Conservation (phyloP, 1,284 basidiomycete species). For the Rhodotorula sp. region DNA sequence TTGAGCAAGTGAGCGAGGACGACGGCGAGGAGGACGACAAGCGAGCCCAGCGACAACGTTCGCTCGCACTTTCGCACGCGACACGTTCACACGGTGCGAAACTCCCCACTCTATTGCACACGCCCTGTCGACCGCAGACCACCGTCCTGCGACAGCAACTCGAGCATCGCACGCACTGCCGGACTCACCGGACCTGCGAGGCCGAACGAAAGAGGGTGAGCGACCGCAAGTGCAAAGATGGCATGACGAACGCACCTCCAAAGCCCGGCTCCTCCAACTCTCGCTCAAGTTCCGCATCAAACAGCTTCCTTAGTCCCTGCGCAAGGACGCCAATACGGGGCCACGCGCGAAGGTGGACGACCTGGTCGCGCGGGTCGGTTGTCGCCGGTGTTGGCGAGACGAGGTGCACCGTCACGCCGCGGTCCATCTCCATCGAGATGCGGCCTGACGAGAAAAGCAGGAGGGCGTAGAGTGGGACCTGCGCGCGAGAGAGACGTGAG, state of each 20-base stretch:
- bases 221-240: background rate
- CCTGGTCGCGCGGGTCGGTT: constrained; percentile 45
- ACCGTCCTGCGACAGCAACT: constrained; percentile 60
- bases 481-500: background rate
- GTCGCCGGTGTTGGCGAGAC: constrained; percentile 13
- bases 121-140: constrained; percentile 17
- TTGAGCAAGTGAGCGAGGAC: background rate
- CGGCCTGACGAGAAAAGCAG: constrained; percentile 74
- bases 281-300: constrained; percentile 66
- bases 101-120: too few species aligned
- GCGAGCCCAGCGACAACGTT: background rate
- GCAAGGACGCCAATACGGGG: constrained; percentile 85
- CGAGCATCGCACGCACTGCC: constrained; percentile 67
- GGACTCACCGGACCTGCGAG: constrained; percentile 45
- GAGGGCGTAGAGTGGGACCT: constrained; percentile 81
- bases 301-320: constrained; percentile 75
- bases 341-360: constrained; percentile 72
- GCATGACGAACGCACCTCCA: constrained; percentile 18
- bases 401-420: constrained; percentile 60
- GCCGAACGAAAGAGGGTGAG: background rate
- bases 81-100: too few species aligned
- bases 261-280: constrained; percentile 52
- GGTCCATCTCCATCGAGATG: constrained; percentile 69
- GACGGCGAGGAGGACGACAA: too few species aligned
- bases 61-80: background rate